Evolutionary conservation across 1,284 basidiomycete species (phyloP).

Genomic region (Ceratobasidium sp.): DNA sequence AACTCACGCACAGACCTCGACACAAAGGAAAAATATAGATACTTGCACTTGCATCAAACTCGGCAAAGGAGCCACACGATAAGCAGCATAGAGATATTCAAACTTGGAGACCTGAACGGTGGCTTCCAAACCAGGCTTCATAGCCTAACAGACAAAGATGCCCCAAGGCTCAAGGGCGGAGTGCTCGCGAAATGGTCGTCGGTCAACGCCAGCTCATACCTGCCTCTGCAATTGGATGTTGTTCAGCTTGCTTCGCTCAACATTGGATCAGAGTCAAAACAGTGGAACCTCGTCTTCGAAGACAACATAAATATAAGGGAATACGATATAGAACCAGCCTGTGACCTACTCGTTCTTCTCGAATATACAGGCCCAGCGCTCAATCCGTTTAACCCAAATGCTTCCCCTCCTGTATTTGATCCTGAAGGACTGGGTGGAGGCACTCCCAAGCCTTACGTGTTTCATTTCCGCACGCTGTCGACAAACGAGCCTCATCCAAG

Average conservation of each 20-base stretch:
- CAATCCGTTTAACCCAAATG: too few relatives aligned
- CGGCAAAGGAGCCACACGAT: neutral
- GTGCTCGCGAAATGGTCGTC: neutral
- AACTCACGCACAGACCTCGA: slow-evolving; percentile 5
- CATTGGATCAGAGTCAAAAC: neutral
- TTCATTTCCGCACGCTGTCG: slow-evolving; percentile 15
- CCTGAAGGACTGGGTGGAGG: neutral
- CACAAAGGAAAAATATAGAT: neutral
- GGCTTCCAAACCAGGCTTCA: neutral
- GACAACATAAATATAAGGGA: neutral
- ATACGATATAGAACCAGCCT: neutral
- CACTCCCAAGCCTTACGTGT: neutral
- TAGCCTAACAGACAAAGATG: neutral
- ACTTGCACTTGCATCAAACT: neutral
- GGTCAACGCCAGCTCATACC: neutral
- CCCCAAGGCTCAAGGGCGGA: neutral
- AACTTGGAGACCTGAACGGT: neutral
- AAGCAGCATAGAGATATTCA: neutral
- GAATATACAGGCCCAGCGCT: neutral
- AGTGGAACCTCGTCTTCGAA: neutral
- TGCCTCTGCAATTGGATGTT: slow-evolving; percentile 6
- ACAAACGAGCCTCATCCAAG: slow-evolving; percentile 2
- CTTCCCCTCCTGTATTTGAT: too few relatives aligned
- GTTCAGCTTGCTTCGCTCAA: slow-evolving; percentile 14
- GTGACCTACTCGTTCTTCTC: slow-evolving; percentile 2